phyloP scores from a whole-genome alignment of 2,329 filamentous ascomycete genomes.

The Diaporthe destruens region DNA sequence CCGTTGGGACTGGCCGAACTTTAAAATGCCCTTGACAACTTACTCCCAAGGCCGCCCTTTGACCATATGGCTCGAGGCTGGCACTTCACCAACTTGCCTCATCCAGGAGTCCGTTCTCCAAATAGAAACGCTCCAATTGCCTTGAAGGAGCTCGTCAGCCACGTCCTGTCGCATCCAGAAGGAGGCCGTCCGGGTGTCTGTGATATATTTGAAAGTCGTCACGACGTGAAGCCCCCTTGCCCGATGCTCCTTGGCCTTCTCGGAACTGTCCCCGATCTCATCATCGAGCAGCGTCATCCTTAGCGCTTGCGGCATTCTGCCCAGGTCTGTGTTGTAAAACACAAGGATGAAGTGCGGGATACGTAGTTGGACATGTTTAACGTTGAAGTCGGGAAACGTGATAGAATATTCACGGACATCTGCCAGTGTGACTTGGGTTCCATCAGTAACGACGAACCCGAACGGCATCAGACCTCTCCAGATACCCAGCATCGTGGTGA shows the following conservation, averaged over 20 bases:
- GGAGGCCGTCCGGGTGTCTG: conserved; percentile 30
- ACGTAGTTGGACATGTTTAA: not conserved
- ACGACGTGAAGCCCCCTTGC: conserved; percentile 35
- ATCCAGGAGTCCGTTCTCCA: conserved; percentile 36
- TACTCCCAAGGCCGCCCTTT: not conserved
- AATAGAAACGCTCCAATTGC: conserved; percentile 34
- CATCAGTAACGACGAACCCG: conserved; percentile 5
- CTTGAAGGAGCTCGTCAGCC: conserved; percentile 31
- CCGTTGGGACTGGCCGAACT: not conserved
- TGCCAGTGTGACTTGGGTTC: not conserved
- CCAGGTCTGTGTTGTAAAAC: not conserved
- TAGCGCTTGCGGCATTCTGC: not conserved
- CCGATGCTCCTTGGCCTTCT: conserved; percentile 1
- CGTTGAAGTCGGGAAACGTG: not conserved
- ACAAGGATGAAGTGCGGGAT: conserved; percentile 15
- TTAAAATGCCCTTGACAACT: too few species aligned
- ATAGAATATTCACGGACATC: conserved; percentile 6
- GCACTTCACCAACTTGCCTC: conserved; percentile 19
- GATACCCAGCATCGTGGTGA: not conserved
- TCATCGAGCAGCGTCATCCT: not conserved
- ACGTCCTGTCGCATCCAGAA: conserved; percentile 42
- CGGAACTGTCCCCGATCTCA: not conserved
- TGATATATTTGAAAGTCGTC: conserved; percentile 38
- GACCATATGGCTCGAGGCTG: not conserved
- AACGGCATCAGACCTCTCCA: conserved; percentile 13